Conservation (phyloP, 768 basidiomycete species). For the Phanerodontia chrysosporium region DNA sequence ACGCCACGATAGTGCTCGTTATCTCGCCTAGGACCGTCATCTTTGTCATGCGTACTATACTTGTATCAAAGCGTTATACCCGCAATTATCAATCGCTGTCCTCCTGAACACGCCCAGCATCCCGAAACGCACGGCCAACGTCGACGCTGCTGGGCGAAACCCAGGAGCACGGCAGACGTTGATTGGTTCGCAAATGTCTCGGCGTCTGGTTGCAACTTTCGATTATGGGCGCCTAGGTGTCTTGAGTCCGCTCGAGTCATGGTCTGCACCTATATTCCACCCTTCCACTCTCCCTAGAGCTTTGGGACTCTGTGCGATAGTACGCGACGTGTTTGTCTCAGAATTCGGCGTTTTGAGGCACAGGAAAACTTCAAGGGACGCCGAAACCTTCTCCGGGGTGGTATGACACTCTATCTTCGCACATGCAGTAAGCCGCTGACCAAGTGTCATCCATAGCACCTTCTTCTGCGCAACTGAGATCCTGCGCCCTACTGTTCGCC, state of each 20-base stretch:
- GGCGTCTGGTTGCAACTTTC: neutral
- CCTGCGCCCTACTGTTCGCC: neutral
- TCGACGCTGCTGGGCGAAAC: neutral
- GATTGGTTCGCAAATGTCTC: neutral
- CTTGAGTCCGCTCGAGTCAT: neutral
- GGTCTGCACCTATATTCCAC: neutral
- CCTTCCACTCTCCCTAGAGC: neutral
- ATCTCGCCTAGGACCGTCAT: neutral
- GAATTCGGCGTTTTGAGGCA: neutral
- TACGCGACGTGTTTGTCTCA: neutral
- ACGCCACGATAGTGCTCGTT: neutral
- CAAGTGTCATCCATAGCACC: neutral
- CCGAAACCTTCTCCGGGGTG: neutral
- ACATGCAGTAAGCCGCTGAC: neutral
- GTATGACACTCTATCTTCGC: neutral
- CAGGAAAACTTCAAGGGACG: neutral
- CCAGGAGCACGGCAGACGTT: neutral
- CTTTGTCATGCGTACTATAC: neutral
- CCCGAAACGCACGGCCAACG: too few species aligned
- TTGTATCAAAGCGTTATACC: neutral
- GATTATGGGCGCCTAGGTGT: neutral
- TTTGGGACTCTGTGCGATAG: neutral
- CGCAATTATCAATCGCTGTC: neutral
- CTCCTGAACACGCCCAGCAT: too few species aligned
- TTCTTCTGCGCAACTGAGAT: neutral